Evolutionary conservation across 2,329 filamentous ascomycete genomes (phyloP).

Genomic region (Xylariales sp.): DNA sequence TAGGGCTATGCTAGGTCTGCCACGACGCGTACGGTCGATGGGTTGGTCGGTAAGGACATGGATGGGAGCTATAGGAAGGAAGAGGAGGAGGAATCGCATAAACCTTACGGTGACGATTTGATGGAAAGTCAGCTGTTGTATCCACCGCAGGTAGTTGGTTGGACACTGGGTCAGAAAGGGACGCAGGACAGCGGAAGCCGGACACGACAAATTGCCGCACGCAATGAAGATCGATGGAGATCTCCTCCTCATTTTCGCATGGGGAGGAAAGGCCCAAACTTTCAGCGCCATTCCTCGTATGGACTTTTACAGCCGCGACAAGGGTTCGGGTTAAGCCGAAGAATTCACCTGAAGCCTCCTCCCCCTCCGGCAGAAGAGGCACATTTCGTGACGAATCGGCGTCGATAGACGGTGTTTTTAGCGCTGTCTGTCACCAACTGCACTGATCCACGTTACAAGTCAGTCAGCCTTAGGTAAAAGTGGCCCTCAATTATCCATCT

Average conservation of each 20-base stretch:
- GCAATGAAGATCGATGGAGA: background rate
- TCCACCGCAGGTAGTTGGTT: background rate
- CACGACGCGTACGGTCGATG: too few species aligned
- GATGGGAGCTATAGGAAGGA: background rate
- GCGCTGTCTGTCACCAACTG: too few species aligned
- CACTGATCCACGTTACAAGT: background rate
- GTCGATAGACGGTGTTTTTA: background rate
- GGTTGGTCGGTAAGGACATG: background rate
- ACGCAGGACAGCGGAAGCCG: slow-evolving; percentile 2
- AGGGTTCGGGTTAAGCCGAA: too few species aligned
- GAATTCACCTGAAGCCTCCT: background rate
- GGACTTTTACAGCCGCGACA: too few species aligned
- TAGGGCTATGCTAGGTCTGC: too few species aligned
- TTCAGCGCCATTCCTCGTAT: too few species aligned
- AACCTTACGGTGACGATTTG: background rate
- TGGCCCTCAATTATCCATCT: too few species aligned
- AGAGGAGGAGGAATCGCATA: background rate
- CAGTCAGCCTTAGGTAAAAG: background rate
- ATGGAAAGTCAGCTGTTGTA: background rate
- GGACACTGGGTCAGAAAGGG: background rate
- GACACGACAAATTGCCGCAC: slow-evolving; percentile 7
- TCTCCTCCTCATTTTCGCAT: too few species aligned
- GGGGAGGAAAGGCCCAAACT: too few species aligned
- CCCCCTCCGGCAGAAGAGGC: background rate
- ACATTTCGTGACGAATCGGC: background rate